These are phyloP conservation scores for Diaporthe longicolla DNA, from an alignment of 2,329 filamentous ascomycete genomes.

Conservation along the genomic window DNA sequence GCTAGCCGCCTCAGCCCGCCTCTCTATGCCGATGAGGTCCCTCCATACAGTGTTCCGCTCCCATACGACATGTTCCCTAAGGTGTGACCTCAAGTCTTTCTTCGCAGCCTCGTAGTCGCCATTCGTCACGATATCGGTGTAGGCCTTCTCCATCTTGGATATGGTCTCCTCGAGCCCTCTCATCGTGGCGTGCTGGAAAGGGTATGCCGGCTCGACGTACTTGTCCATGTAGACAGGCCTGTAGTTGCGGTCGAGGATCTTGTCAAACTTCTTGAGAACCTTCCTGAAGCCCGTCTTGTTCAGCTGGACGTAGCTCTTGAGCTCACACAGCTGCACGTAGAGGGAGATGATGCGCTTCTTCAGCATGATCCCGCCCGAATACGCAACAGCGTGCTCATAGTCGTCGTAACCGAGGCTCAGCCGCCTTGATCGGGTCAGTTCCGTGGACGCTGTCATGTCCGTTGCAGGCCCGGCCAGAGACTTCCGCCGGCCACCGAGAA, in stretches of 20 bases:
- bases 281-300: constrained; percentile 98
- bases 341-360: constrained; percentile 91
- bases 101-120: constrained; percentile 84
- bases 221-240: constrained; percentile 82
- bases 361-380: constrained; percentile 81
- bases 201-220: constrained; percentile 82
- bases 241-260: constrained; percentile 87
- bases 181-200: constrained; percentile 83
- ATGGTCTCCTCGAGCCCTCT: constrained; percentile 80
- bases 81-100: constrained; percentile 88
- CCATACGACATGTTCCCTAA: constrained; percentile 98
- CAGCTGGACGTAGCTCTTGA: constrained; percentile 95
- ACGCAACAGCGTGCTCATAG: constrained; percentile 79
- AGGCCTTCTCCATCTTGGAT: constrained; percentile 80
- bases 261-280: constrained; percentile 98
- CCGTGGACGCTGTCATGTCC: constrained; percentile 74
- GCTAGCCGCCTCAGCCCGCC: constrained; percentile 93
- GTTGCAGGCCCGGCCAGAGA: constrained; percentile 56
- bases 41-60: constrained; percentile 99
- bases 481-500: constrained; percentile 55
- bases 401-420: constrained; percentile 81
- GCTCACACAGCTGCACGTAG: constrained; percentile 93
- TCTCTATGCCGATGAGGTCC: constrained; percentile 98
- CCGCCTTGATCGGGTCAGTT: constrained; percentile 71
- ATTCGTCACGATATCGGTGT: constrained; percentile 85